A percentile compares a stretch with the other conserved stretches of the same genome.
Conservation (phyloP, 306 rosid species). For the Trifolium dubium region DNA sequence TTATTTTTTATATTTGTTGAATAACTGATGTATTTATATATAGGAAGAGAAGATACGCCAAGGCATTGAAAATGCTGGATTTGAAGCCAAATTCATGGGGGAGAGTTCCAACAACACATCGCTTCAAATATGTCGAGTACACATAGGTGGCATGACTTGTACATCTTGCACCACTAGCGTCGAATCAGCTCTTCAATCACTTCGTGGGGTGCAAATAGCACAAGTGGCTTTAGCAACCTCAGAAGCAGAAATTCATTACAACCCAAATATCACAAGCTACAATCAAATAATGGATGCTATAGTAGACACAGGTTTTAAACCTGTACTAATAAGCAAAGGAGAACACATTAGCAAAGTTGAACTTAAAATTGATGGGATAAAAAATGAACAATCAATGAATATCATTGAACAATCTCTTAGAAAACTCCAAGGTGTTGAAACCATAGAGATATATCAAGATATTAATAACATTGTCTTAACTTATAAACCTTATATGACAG, state of each 20-base stretch:
- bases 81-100: conserved; percentile 55
- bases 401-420: conserved; percentile 53
- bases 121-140: conserved; percentile 63
- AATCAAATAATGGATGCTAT: conserved; percentile 51
- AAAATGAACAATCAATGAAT: conserved; percentile 46
- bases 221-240: conserved; percentile 71
- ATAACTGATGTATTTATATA: too few species aligned
- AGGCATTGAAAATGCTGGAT: conserved; percentile 74
- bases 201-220: conserved; percentile 68
- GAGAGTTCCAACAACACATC: conserved; percentile 40
- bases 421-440: conserved; percentile 62
- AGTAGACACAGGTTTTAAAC: conserved; percentile 61
- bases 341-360: conserved; percentile 72
- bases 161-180: conserved; percentile 74
- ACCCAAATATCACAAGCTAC: conserved; percentile 57
- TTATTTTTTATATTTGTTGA: too few species aligned
- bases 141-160: conserved; percentile 74
- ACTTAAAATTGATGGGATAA: conserved; percentile 60
- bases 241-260: conserved; percentile 73
- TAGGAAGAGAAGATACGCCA: conserved; percentile 66
- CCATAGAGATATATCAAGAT: conserved; percentile 36
- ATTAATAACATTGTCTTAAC: conserved; percentile 60
- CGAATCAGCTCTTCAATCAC: conserved; percentile 61
- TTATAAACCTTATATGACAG: conserved; percentile 63
- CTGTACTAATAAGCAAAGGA: conserved; percentile 58